Conservation (phyloP, 1,284 basidiomycete species). For the Hemileia vastatrix region DNA sequence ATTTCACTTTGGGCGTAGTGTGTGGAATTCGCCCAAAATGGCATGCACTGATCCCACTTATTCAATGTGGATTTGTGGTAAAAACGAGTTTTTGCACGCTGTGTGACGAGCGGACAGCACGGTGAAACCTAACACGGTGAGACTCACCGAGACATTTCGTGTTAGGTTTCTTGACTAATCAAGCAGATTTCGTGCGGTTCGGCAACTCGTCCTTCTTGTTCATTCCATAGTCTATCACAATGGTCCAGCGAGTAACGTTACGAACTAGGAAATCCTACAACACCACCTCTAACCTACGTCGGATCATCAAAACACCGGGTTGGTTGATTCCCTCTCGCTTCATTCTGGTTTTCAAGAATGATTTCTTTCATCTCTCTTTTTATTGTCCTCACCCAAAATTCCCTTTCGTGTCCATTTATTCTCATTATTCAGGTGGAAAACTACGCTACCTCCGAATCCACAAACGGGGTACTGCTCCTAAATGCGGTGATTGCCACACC, state of each 20-base stretch:
- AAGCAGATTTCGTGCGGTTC: too few species aligned
- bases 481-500: conserved; percentile 64
- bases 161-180: too few species aligned
- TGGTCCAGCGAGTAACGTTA: conserved; percentile 99
- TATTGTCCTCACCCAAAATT: background rate
- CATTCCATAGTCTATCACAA: too few species aligned
- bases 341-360: background rate
- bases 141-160: too few species aligned
- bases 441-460: conserved; percentile 28
- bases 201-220: too few species aligned
- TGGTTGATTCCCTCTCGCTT: conserved; percentile 1
- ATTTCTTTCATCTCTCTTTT: background rate
- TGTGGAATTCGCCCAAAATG: too few species aligned
- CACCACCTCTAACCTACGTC: conserved; percentile 90
- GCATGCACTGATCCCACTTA: too few species aligned
- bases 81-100: too few species aligned
- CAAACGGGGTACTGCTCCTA: conserved; percentile 45
- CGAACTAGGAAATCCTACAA: conserved; percentile 98
- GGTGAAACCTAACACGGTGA: too few species aligned
- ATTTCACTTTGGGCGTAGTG: too few species aligned
- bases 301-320: conserved; percentile 85
- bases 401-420: background rate
- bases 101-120: too few species aligned
- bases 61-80: too few species aligned
- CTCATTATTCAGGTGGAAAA: conserved; percentile 24